A percentile compares a stretch with the other conserved stretches of the same genome.
phyloP scores from a whole-genome alignment of 1,284 basidiomycete genomes.

The Puccinia hordei region DNA sequence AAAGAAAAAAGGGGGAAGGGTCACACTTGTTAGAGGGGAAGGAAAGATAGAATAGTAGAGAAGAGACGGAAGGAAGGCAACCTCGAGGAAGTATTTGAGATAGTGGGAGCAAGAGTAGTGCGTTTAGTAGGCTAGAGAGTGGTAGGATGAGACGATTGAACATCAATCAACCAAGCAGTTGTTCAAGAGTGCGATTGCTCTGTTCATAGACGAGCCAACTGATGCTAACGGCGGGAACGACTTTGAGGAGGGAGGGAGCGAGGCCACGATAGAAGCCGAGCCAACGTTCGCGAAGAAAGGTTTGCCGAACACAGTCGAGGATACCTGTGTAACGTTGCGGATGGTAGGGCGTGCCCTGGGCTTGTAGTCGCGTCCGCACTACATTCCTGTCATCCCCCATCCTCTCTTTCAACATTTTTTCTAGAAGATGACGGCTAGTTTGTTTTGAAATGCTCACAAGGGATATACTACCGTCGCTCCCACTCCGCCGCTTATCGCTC shows the following conservation, averaged over 20 bases:
- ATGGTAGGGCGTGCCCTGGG: constrained; percentile 89
- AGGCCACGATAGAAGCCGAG: constrained; percentile 84
- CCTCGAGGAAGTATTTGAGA: too few relatives aligned
- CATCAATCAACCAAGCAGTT: neutral
- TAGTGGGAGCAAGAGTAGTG: neutral
- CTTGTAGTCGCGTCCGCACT: constrained; percentile 90
- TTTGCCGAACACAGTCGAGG: constrained; percentile 78
- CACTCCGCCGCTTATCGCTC: constrained; percentile 60
- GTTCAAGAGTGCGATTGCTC: constrained; percentile 34
- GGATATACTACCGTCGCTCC: constrained; percentile 61
- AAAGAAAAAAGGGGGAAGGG: neutral
- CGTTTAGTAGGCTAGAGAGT: neutral
- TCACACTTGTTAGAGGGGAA: too few relatives aligned
- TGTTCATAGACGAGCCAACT: constrained; percentile 68
- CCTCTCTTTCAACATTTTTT: neutral
- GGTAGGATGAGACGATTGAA: neutral
- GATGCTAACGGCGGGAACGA: constrained; percentile 90
- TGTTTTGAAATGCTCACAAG: constrained; percentile 40
- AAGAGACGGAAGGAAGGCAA: too few relatives aligned
- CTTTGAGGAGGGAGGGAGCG: constrained; percentile 63
- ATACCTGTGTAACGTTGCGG: constrained; percentile 85
- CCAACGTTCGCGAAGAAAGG: constrained; percentile 84
- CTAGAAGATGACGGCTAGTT: neutral
- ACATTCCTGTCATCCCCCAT: constrained; percentile 69
- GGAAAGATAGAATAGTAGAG: too few relatives aligned